Evolutionary conservation across 768 basidiomycete species (phyloP).

Genomic region (Lentinula sp.): DNA sequence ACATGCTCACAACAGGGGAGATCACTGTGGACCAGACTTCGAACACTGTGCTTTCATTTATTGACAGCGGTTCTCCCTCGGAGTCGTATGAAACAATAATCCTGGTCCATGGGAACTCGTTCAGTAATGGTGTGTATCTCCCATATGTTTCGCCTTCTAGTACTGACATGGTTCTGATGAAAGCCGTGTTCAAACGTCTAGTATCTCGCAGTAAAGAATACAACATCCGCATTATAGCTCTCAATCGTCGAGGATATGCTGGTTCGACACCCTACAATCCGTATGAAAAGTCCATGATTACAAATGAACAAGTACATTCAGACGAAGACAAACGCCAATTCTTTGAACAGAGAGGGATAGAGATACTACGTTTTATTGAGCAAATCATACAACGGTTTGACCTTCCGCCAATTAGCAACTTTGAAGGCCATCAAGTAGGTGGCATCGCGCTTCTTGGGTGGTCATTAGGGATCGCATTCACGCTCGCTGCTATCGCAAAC

Average conservation of each 20-base stretch:
- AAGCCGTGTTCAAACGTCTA: constrained; percentile 24
- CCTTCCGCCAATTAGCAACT: constrained; percentile 18
- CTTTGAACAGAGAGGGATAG: constrained; percentile 22
- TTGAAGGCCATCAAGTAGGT: constrained; percentile 9
- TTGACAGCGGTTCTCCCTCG: background rate
- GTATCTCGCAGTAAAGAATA: constrained; percentile 16
- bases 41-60: background rate
- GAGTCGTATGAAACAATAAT: background rate
- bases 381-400: constrained; percentile 20
- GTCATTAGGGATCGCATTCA: constrained; percentile 24
- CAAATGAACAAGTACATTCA: constrained; percentile 7
- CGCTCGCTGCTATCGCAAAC: constrained; percentile 17
- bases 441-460: constrained; percentile 27
- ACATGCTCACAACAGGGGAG: background rate
- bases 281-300: constrained; percentile 17
- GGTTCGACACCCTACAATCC: constrained; percentile 26
- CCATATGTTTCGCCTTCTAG: too few relatives aligned
- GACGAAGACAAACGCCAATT: constrained; percentile 18
- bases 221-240: constrained; percentile 26
- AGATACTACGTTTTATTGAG: constrained; percentile 27
- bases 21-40: background rate
- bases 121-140: background rate
- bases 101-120: background rate
- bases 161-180: background rate
- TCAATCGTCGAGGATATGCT: constrained; percentile 30